Percentiles rank a stretch among this genome's conserved stretches.
These are phyloP conservation scores for Stygiomarasmius scandens DNA, from an alignment of 1,284 basidiomycete genomes.

Conservation along the genomic window DNA sequence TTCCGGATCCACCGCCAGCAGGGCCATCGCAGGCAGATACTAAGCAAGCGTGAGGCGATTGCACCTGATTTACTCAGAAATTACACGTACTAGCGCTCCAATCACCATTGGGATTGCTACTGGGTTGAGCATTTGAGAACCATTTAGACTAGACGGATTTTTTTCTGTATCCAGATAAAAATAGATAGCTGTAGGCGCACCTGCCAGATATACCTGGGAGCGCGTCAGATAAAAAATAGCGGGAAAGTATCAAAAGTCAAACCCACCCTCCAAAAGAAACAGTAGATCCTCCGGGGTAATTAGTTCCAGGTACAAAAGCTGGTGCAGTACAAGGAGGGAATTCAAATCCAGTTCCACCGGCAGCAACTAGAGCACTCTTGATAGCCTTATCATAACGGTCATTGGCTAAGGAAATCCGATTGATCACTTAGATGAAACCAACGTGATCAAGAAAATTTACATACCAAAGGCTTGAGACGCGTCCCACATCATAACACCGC, in stretches of 20 bases:
- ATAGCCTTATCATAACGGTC: constrained; percentile 60
- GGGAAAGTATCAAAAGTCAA: constrained; percentile 21
- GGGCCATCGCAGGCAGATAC: constrained; percentile 54
- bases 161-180: background rate
- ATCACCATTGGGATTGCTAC: constrained; percentile 52
- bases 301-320: constrained; percentile 50
- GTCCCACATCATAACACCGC: constrained; percentile 77
- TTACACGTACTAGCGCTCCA: constrained; percentile 64
- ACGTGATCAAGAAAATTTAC: constrained; percentile 16
- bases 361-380: constrained; percentile 60
- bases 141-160: constrained; percentile 53
- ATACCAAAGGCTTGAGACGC: constrained; percentile 62
- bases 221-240: too few species aligned
- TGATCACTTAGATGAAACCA: too few species aligned
- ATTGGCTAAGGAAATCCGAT: constrained; percentile 44
- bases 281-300: constrained; percentile 53
- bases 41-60: constrained; percentile 26
- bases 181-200: constrained; percentile 30
- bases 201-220: constrained; percentile 72
- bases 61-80: background rate
- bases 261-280: constrained; percentile 58
- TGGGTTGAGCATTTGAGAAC: constrained; percentile 54
- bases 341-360: constrained; percentile 67
- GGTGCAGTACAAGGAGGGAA: constrained; percentile 64
- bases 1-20: constrained; percentile 28